Evolutionary conservation across 768 basidiomycete species (phyloP).

Genomic region (Tricholoma hemisulphureum): DNA sequence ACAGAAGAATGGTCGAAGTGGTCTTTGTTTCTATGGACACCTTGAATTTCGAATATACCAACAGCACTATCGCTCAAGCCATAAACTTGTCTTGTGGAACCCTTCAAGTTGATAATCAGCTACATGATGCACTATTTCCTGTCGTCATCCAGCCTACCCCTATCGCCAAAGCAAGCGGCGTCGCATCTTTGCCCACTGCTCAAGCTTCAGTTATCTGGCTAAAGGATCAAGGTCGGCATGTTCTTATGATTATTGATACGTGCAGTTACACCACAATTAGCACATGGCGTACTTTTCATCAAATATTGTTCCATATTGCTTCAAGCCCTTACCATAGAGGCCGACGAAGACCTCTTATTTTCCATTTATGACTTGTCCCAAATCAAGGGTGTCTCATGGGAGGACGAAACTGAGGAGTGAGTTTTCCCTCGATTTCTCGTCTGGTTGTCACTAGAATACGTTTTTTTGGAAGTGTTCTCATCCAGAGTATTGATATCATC

Average conservation of each 20-base stretch:
- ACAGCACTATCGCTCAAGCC: slow-evolving; percentile 76
- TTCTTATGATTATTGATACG: not conserved
- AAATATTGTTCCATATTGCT: slow-evolving; percentile 95
- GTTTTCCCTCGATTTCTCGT: slow-evolving; percentile 20
- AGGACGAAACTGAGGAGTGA: slow-evolving; percentile 73
- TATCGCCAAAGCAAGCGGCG: slow-evolving; percentile 67
- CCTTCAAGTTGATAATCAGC: slow-evolving; percentile 95
- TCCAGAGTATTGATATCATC: slow-evolving; percentile 64
- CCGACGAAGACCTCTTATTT: slow-evolving; percentile 96
- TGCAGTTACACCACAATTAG: slow-evolving; percentile 38
- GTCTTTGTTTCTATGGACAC: slow-evolving; percentile 79
- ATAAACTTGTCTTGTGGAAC: slow-evolving; percentile 80
- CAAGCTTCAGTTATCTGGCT: slow-evolving; percentile 87
- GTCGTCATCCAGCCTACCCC: slow-evolving; percentile 95
- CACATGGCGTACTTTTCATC: slow-evolving; percentile 97
- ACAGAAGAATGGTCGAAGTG: slow-evolving; percentile 84
- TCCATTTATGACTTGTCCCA: slow-evolving; percentile 89
- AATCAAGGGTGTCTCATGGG: slow-evolving; percentile 90
- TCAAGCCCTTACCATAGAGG: slow-evolving; percentile 91
- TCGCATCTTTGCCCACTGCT: slow-evolving; percentile 83
- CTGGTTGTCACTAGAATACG: not conserved
- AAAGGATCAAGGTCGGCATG: slow-evolving; percentile 80
- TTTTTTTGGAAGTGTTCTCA: slow-evolving; percentile 54
- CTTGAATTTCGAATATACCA: slow-evolving; percentile 81
- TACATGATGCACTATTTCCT: slow-evolving; percentile 93